These are phyloP conservation scores for Magnaporthales sp. DNA, from an alignment of 2,329 filamentous ascomycete species.

Conservation along the genomic window DNA sequence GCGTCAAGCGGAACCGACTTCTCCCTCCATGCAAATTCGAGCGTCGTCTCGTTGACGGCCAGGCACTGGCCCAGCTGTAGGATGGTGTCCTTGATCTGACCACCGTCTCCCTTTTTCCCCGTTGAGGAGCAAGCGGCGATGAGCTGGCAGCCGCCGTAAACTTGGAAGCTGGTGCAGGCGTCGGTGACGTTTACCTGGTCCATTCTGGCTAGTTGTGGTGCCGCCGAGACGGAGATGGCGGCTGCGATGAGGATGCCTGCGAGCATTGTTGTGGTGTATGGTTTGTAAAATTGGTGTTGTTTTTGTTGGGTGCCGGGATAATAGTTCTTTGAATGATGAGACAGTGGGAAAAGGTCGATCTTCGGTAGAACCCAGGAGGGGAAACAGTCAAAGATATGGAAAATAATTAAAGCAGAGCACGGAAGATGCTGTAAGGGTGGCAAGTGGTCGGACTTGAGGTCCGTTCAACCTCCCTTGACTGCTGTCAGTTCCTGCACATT, in stretches of 20 bases:
- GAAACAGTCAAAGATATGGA: not conserved
- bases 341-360: not conserved
- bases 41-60: not conserved
- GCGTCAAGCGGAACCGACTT: not conserved
- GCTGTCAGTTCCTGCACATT: not conserved
- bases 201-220: not conserved
- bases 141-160: conserved; percentile 4
- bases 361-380: not conserved
- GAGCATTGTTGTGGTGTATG: not conserved
- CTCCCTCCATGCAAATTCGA: not conserved
- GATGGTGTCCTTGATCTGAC: not conserved
- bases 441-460: not conserved
- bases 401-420: not conserved
- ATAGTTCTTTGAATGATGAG: not conserved
- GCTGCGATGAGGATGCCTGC: not conserved
- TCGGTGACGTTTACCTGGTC: not conserved
- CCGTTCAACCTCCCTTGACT: not conserved
- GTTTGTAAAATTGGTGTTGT: not conserved
- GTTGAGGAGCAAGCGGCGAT: not conserved
- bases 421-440: not conserved
- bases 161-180: not conserved
- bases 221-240: not conserved
- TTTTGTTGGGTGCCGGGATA: not conserved
- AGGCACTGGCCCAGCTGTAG: not conserved
- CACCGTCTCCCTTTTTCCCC: not conserved